A percentile compares a stretch with the other conserved stretches of the same genome.
Conservation (phyloP, 2,329 filamentous ascomycete genomes). For the Clonostachys solani region DNA sequence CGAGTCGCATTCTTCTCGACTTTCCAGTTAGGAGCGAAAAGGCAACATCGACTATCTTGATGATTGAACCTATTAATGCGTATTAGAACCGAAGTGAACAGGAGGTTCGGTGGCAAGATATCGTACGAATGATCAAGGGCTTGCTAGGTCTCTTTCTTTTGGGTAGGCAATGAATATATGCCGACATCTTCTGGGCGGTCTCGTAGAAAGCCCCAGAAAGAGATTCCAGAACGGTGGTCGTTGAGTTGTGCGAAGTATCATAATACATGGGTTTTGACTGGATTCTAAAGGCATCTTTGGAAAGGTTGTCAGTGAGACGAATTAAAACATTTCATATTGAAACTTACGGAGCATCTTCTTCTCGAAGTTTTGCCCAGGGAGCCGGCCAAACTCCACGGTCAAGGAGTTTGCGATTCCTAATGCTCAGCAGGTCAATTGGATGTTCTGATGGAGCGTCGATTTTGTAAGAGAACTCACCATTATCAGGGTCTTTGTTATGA, state of each 20-base stretch:
- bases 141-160: slow-evolving; percentile 48
- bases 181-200: slow-evolving; percentile 71
- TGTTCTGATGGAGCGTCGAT: too few relatives aligned
- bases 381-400: slow-evolving; percentile 71
- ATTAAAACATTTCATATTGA: not conserved
- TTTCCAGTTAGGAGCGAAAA: slow-evolving; percentile 58
- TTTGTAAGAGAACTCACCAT: slow-evolving; percentile 25
- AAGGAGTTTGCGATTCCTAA: slow-evolving; percentile 60
- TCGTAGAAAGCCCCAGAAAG: slow-evolving; percentile 72
- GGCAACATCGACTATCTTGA: slow-evolving; percentile 61
- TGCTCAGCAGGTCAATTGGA: too few relatives aligned
- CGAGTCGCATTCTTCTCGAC: slow-evolving; percentile 35
- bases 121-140: slow-evolving; percentile 60
- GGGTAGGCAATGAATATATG: slow-evolving; percentile 56
- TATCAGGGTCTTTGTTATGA: slow-evolving; percentile 8
- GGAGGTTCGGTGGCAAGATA: too few relatives aligned
- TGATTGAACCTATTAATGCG: slow-evolving; percentile 50
- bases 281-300: slow-evolving; percentile 66
- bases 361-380: slow-evolving; percentile 73
- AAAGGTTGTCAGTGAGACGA: not conserved
- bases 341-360: slow-evolving; percentile 68
- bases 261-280: slow-evolving; percentile 83
- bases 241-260: slow-evolving; percentile 73
- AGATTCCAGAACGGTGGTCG: slow-evolving; percentile 66
- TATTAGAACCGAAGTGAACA: too few relatives aligned